Evolutionary conservation across 208 protist species (phyloP).

Genomic region (Leishmania braziliensis): DNA sequence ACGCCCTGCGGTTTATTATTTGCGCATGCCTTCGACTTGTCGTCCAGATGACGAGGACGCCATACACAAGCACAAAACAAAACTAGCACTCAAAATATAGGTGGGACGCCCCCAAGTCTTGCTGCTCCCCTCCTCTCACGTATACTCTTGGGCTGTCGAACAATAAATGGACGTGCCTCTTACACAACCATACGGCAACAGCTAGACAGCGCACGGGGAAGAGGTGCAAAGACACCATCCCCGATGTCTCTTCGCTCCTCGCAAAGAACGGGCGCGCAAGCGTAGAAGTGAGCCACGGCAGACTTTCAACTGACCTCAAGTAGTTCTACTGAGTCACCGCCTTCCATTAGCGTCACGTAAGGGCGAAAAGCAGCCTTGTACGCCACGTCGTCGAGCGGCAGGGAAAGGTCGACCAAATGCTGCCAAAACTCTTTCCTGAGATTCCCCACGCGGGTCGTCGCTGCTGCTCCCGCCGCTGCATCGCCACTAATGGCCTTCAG

Average conservation of each 20-base stretch:
- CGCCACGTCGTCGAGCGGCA: conserved; percentile 25
- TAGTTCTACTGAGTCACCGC: conserved; percentile 43
- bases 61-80: neutral
- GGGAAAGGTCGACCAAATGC: conserved; percentile 24
- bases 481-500: neutral
- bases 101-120: neutral
- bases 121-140: neutral
- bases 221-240: neutral
- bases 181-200: neutral
- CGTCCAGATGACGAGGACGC: neutral
- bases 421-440: conserved; percentile 26
- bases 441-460: neutral
- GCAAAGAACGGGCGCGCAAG: neutral
- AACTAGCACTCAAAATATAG: neutral
- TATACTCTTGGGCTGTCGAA: neutral
- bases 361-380: conserved; percentile 43
- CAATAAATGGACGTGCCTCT: neutral
- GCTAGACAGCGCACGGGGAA: neutral
- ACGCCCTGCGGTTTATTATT: neutral
- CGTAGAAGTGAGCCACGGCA: neutral
- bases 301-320: neutral
- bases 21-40: neutral
- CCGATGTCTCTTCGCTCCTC: neutral
- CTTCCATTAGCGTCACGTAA: conserved; percentile 68
- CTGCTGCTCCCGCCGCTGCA: neutral